Evolutionary conservation across 768 basidiomycete species (phyloP).

Genomic region (Lactarius tabidus): DNA sequence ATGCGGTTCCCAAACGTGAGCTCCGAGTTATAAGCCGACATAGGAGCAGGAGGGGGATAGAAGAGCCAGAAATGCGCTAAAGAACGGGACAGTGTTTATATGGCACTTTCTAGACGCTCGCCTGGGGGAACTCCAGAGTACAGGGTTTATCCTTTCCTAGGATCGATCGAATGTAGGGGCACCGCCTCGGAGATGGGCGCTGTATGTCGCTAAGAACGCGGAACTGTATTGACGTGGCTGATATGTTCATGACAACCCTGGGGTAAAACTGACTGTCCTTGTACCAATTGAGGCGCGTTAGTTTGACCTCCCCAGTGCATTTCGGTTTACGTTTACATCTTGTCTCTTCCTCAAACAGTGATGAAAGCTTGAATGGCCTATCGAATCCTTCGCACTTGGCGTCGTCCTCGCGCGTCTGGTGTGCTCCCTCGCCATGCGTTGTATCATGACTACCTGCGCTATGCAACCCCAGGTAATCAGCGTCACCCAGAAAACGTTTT

Average conservation of each 20-base stretch:
- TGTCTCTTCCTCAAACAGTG: not conserved
- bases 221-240: not conserved
- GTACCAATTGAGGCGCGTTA: too few species aligned
- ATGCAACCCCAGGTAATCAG: slow-evolving; percentile 40
- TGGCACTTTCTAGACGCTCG: not conserved
- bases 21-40: not conserved
- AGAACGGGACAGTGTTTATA: not conserved
- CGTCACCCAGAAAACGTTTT: not conserved
- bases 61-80: not conserved
- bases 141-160: not conserved
- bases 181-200: not conserved
- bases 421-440: slow-evolving; percentile 17
- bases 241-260: not conserved
- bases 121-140: not conserved
- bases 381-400: slow-evolving; percentile 3
- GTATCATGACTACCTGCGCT: slow-evolving; percentile 73
- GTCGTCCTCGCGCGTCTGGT: not conserved
- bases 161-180: not conserved
- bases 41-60: not conserved
- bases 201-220: not conserved
- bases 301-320: not conserved
- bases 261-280: too few species aligned
- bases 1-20: slow-evolving; percentile 28
- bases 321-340: not conserved
- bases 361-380: slow-evolving; percentile 18